These are phyloP conservation scores for Cymbopogon citratus DNA, from an alignment of 176 grass and related monocot species.

Conservation along the genomic window DNA sequence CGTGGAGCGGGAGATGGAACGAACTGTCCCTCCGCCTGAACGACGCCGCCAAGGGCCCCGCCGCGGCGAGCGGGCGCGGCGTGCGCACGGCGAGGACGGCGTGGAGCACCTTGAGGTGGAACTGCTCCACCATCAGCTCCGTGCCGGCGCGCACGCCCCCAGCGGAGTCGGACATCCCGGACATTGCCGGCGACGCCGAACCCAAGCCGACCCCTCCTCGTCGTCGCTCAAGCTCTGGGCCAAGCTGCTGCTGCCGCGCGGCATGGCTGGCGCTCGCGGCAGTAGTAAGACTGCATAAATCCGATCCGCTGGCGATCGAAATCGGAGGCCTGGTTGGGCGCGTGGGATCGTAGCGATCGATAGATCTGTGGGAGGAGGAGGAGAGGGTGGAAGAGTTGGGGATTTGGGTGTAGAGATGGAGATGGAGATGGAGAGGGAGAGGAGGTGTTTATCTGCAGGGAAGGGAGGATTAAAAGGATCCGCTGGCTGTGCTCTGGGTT, in stretches of 20 bases:
- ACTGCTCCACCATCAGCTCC: constrained; percentile 80
- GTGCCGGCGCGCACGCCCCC: constrained; percentile 36
- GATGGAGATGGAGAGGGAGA: not conserved
- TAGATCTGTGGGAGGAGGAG: constrained; percentile 29
- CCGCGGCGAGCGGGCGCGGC: constrained; percentile 37
- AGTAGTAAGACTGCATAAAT: constrained; percentile 57
- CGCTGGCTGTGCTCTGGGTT: not conserved
- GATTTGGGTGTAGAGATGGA: constrained; percentile 25
- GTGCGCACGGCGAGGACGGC: constrained; percentile 65
- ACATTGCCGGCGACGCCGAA: constrained; percentile 34
- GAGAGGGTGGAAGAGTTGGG: constrained; percentile 15
- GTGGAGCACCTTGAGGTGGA: constrained; percentile 83
- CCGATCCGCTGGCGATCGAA: constrained; percentile 30
- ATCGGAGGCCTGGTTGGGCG: not conserved
- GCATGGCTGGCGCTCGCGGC: constrained; percentile 44
- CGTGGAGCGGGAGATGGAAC: constrained; percentile 70
- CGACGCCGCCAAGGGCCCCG: constrained; percentile 5
- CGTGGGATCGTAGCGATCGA: not conserved
- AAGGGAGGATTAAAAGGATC: constrained; percentile 29
- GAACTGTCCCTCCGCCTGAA: constrained; percentile 54
- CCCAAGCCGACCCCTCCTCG: not conserved
- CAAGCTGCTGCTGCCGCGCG: constrained; percentile 22
- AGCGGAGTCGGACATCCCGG: constrained; percentile 53
- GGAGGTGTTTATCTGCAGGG: constrained; percentile 28
- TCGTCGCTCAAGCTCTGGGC: constrained; percentile 18